These are phyloP conservation scores for Phlegmacium glaucopus DNA, from an alignment of 768 basidiomycete genomes.

Conservation along the genomic window DNA sequence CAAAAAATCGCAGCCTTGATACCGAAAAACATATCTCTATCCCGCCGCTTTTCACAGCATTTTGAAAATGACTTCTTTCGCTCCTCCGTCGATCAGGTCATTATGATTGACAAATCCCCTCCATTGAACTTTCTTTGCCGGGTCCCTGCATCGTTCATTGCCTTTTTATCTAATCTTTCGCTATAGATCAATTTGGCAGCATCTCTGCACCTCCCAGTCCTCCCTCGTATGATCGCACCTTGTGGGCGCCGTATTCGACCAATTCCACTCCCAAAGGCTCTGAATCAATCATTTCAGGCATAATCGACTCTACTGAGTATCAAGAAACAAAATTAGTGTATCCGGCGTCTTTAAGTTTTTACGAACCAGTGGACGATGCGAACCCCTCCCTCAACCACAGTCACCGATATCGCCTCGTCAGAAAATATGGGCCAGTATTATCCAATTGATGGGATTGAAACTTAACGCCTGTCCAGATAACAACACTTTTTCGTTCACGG, in stretches of 20 bases:
- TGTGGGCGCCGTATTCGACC: background rate
- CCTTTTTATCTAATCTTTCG: background rate
- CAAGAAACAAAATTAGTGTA: background rate
- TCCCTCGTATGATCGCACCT: background rate
- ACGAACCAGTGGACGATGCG: background rate
- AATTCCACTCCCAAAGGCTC: background rate
- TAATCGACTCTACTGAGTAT: background rate
- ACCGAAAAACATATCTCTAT: constrained; percentile 2
- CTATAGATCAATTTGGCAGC: background rate
- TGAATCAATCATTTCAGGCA: background rate
- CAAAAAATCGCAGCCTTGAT: constrained; percentile 17
- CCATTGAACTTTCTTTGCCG: constrained; percentile 2
- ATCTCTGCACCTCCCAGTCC: background rate
- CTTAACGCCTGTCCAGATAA: background rate
- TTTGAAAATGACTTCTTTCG: background rate
- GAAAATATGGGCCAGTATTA: background rate
- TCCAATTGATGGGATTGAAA: background rate
- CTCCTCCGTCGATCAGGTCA: background rate
- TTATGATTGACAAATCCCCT: constrained; percentile 9
- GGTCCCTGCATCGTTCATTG: background rate
- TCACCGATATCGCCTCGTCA: background rate
- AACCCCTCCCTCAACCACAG: background rate
- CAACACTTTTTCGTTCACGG: background rate
- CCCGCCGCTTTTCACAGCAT: background rate
- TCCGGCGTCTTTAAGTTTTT: background rate